Percentiles rank a stretch among this genome's conserved stretches.
These are phyloP conservation scores for Starmerella apicola DNA, from an alignment of 805 yeast species.

Conservation along the genomic window DNA sequence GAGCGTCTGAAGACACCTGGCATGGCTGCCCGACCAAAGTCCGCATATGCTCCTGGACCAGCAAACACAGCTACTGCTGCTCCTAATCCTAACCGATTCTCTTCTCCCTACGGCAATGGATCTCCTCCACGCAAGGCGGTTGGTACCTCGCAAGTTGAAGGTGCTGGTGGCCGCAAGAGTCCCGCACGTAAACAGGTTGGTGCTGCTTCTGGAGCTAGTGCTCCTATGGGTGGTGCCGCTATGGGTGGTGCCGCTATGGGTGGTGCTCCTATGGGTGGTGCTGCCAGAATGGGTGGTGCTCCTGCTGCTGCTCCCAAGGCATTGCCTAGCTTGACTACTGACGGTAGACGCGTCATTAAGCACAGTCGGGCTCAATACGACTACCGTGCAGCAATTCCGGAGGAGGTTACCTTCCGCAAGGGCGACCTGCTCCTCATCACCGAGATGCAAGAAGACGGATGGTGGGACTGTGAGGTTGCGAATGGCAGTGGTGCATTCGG, in stretches of 20 bases:
- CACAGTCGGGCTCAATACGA: constrained; percentile 46
- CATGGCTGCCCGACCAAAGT: constrained; percentile 6
- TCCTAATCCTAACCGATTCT: no score
- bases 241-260: no score
- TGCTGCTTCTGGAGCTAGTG: constrained; percentile 1
- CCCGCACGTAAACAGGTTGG: constrained; percentile 12
- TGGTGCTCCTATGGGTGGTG: no score
- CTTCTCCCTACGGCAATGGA: constrained; percentile 13
- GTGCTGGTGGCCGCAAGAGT: not conserved
- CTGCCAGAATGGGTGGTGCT: no score
- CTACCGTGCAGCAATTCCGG: constrained; percentile 47
- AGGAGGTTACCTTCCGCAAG: constrained; percentile 47
- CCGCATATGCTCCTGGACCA: not conserved
- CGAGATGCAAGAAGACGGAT: constrained; percentile 53
- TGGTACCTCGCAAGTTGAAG: not conserved
- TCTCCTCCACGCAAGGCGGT: not conserved
- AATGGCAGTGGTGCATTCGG: constrained; percentile 34
- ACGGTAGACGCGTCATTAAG: constrained; percentile 42
- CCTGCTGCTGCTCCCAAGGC: constrained; percentile 6
- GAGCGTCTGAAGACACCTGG: constrained; percentile 32
- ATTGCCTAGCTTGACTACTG: constrained; percentile 38
- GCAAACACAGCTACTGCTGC: not conserved
- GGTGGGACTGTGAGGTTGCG: constrained; percentile 60
- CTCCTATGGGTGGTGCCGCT: no score
- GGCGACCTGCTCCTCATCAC: constrained; percentile 44